A percentile compares a stretch with the other conserved stretches of the same genome.
Evolutionary conservation across 139 green algal genomes (phyloP).

Genomic region (Chlamydomonas applanata): DNA sequence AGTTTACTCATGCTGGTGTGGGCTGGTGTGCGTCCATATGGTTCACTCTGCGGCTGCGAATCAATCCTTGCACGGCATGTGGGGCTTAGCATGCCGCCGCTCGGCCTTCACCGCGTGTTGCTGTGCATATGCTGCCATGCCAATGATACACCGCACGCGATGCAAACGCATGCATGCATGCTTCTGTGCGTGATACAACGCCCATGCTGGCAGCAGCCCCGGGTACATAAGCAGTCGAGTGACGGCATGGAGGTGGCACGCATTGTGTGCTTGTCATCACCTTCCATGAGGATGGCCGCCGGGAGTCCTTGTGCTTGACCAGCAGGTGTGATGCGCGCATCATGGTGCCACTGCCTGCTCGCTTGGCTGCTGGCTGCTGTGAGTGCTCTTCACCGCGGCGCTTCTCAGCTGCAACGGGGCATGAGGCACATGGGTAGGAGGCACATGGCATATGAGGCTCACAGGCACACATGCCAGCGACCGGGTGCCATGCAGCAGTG

Average conservation of each 20-base stretch:
- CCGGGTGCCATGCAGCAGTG: not conserved
- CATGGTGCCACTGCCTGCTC: slow-evolving; percentile 11
- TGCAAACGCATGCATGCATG: not conserved
- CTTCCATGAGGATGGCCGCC: slow-evolving; percentile 80
- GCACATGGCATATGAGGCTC: not conserved
- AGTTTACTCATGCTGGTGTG: not conserved
- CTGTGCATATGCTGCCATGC: not conserved
- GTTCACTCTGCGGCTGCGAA: slow-evolving; percentile 36
- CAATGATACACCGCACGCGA: not conserved
- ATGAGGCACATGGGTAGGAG: too few relatives aligned
- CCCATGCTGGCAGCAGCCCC: not conserved
- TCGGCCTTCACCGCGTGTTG: slow-evolving; percentile 42
- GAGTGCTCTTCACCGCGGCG: not conserved
- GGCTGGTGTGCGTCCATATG: slow-evolving; percentile 7
- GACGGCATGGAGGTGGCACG: not conserved
- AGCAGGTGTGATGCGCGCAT: slow-evolving; percentile 80
- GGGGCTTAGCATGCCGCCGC: slow-evolving; percentile 41
- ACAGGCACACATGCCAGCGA: not conserved
- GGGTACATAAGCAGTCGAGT: not conserved
- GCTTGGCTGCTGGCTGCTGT: slow-evolving; percentile 7
- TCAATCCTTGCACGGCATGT: slow-evolving; percentile 47
- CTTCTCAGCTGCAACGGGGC: slow-evolving; percentile 45
- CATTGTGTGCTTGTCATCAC: slow-evolving; percentile 13
- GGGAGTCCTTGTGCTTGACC: slow-evolving; percentile 76
- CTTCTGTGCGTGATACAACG: not conserved